Percentiles rank a stretch among this genome's conserved stretches.
Evolutionary conservation across 2,329 filamentous ascomycete species (phyloP).

Genomic region (Aspergillus sp.): DNA sequence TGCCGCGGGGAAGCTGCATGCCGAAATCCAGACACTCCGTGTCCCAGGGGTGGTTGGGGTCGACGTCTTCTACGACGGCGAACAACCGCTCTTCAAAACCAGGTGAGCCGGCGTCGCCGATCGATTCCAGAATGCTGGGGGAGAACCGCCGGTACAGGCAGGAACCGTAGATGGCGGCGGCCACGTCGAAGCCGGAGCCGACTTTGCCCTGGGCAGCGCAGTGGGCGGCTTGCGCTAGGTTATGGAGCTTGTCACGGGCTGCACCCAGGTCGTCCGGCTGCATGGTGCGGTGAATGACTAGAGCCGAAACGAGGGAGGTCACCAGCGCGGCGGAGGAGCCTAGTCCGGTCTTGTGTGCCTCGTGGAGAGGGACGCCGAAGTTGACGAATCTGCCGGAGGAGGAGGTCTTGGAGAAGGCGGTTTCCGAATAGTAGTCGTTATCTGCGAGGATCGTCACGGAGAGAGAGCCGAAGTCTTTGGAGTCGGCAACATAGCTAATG

Average conservation of each 20-base stretch:
- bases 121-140: slow-evolving; percentile 64
- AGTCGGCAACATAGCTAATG: slow-evolving; percentile 52
- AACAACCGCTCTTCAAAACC: slow-evolving; percentile 67
- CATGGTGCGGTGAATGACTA: slow-evolving; percentile 42
- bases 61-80: slow-evolving; percentile 61
- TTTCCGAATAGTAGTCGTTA: slow-evolving; percentile 92
- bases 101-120: slow-evolving; percentile 65
- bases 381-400: slow-evolving; percentile 61
- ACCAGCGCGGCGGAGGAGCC: slow-evolving; percentile 94
- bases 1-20: slow-evolving; percentile 67
- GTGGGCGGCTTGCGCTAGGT: slow-evolving; percentile 89
- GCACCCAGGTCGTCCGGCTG: slow-evolving; percentile 43
- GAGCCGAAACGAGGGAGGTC: slow-evolving; percentile 68
- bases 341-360: slow-evolving; percentile 92
- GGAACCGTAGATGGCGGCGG: slow-evolving; percentile 85
- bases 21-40: slow-evolving; percentile 68
- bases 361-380: slow-evolving; percentile 71
- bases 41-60: slow-evolving; percentile 64
- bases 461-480: slow-evolving; percentile 60
- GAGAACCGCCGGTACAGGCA: slow-evolving; percentile 93
- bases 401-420: slow-evolving; percentile 41
- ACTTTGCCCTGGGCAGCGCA: slow-evolving; percentile 97
- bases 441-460: slow-evolving; percentile 87
- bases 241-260: slow-evolving; percentile 70
- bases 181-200: slow-evolving; percentile 93